Evolutionary conservation across 2,329 filamentous ascomycete genomes (phyloP), one percentile per base, ranked within the genome.

Genomic region (Fusarium sp.): DNA sequence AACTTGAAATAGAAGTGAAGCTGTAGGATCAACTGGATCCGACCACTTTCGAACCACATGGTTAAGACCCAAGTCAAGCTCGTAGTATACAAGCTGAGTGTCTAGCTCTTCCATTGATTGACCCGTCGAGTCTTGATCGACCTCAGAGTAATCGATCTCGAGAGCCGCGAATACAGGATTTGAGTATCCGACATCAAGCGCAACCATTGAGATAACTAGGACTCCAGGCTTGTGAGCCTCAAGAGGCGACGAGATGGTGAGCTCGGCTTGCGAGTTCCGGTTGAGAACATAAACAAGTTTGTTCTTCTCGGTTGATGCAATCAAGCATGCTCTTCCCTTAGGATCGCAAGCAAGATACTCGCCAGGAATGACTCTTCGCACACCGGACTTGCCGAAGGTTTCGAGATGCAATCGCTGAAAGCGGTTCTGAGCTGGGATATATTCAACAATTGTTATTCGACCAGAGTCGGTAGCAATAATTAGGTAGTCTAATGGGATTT

Each of bases 251-350:
- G 96, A 99, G 51, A 99, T 99, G 40, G 94, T 97, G 74, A 99
- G 89, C 79, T 97, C 93, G 19, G 94, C 94, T 80, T 98, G 94
- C 5, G 94, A 89, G 81, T 97, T 97, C 70, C 97, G 91, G 80
- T 98, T 98, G 72, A 99, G 86, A 75, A 99, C 95, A 81, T 99
- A 99, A 72, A 99, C 96, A 58, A 99, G 91, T 84, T 99, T 99
- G 84, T 98, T 99, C 87, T 99, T 99, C 83, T 99, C 97, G 57
- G 95, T 87, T 7, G 94, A 95, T 11, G 96, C 94, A 65, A 98
- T 93, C 77, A 99, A 87, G 77, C 95, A 97, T 57, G 97, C 97
- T 83, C 96, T 90, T 57, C 96, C 96, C 80, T 97, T 97, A 28
- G 96, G 96, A 76, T 99, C 96, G 53, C 94, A 93, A 8, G 95